phyloP scores from a whole-genome alignment of 805 yeast genomes.

The Lachancea thermotolerans region DNA sequence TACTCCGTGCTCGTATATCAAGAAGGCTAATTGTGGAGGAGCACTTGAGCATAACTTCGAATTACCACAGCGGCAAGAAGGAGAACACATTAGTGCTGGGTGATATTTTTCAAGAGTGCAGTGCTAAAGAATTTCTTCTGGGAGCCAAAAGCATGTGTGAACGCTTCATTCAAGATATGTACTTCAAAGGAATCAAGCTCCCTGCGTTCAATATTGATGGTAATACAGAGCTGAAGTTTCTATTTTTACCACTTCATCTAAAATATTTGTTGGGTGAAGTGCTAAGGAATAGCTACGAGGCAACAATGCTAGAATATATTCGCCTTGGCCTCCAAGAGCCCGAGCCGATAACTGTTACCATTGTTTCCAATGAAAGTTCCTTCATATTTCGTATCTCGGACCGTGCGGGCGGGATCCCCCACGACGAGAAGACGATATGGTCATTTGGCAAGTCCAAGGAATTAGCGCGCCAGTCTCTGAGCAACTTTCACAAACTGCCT shows the following conservation, averaged over 20 bases:
- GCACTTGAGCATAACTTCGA: conserved; percentile 71
- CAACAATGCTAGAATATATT: conserved; percentile 52
- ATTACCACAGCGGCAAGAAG: conserved; percentile 41
- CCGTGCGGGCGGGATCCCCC: conserved; percentile 81
- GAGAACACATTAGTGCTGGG: conserved; percentile 52
- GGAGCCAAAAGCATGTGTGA: conserved; percentile 48
- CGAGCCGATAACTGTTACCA: conserved; percentile 71
- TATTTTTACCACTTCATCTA: conserved; percentile 79
- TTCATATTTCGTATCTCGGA: conserved; percentile 78
- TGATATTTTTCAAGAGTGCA: conserved; percentile 75
- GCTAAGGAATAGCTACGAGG: conserved; percentile 76
- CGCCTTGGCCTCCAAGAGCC: conserved; percentile 37
- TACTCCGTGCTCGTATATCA: conserved; percentile 80
- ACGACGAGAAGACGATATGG: conserved; percentile 58
- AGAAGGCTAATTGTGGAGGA: conserved; percentile 89
- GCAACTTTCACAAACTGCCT: conserved; percentile 64
- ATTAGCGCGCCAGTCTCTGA: conserved; percentile 49
- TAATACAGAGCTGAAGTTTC: conserved; percentile 57
- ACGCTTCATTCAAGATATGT: conserved; percentile 44
- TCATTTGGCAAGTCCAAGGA: conserved; percentile 73
- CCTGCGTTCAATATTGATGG: conserved; percentile 80
- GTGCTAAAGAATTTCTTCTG: conserved; percentile 60
- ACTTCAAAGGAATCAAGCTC: conserved; percentile 47
- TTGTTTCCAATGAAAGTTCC: conserved; percentile 58
- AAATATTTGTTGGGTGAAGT: conserved; percentile 85